Base-by-base conservation (phyloP, 805 yeast genomes). In the Candida schatavii region DNA sequence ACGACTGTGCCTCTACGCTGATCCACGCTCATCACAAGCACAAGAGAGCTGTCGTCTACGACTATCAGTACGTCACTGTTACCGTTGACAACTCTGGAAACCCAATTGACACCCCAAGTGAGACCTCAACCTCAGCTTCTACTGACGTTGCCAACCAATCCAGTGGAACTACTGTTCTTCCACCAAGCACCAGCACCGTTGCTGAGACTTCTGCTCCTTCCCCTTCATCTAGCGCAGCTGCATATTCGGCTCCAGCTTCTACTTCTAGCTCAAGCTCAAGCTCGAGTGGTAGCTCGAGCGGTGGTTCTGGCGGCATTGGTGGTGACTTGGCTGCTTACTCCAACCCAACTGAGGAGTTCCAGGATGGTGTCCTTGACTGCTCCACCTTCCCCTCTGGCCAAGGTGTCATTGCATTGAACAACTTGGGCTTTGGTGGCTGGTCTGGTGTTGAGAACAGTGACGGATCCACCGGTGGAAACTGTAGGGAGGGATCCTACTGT, bases 311-410 rank as follows among this genome's bases (percentile, higher is more conserved):
- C 17, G 44, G 68, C 18, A 48, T 69, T 20, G 50, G 72, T 11
- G 86, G 85, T 57, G 85, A 78, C 56, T 70, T 81, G 52, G 48
- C 66, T 25, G 70, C 63, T 40, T 81, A 64, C 57, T 53, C 64
- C 10, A 62, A 61, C 51, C 85, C 87, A 49, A 52, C 74, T 37
- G 67, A 61, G 41, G 65, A 68, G 45, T 84, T 85, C 61, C 69
- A 72, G 58, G 95, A 86, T 57, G 95, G 93, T 61, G 77, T 77
- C 40, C 68, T 81, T 60, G 61, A 73, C 40, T 86, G 95, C 74
- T 71, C 78, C 42, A 68, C 72, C 31, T 82, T 86, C 74, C 90
- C 90, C 56, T 66, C 80, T n/a, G 87, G 84, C 44, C 76, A 81
- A 55, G 89, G 89, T 71, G 85, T 82, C 30, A 67, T 84, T 55